Evolutionary conservation across 148 eudicot genomes (phyloP).

Genomic region (Rhododendron kiyosumense): DNA sequence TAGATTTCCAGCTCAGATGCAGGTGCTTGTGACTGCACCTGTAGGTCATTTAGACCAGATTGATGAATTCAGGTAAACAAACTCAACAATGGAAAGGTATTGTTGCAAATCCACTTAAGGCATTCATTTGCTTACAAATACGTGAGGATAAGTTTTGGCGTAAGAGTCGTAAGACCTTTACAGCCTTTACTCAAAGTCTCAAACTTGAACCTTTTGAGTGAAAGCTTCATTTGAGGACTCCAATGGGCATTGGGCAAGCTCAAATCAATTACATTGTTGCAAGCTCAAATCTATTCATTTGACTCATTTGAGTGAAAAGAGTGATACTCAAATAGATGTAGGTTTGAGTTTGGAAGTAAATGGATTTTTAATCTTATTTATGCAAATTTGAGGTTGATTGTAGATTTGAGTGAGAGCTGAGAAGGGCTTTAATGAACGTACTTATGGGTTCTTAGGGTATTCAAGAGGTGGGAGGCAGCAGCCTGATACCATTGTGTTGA

Average conservation of each 20-base stretch:
- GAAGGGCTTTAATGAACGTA: neutral
- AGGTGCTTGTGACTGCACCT: neutral
- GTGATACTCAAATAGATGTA: neutral
- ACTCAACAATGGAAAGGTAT: neutral
- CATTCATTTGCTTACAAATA: neutral
- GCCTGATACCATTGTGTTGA: slow-evolving; percentile 77
- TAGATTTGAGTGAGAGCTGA: neutral
- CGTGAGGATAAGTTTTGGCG: neutral
- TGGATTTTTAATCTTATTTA: neutral
- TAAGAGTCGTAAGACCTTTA: neutral
- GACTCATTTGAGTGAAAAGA: neutral
- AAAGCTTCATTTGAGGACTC: neutral
- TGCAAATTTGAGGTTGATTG: too few relatives aligned
- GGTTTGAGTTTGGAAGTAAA: neutral
- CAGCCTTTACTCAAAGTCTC: neutral
- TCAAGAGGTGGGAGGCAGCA: slow-evolving; percentile 52
- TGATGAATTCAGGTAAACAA: neutral
- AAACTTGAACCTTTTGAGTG: neutral
- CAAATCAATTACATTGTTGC: neutral
- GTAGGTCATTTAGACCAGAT: neutral
- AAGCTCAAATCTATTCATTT: neutral
- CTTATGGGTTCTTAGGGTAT: slow-evolving; percentile 29
- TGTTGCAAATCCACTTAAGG: neutral
- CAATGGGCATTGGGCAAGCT: neutral
- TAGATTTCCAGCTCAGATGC: neutral